These are phyloP conservation scores for Ambrosia hybrid DNA, from an alignment of 140 eudicot species.

Conservation along the genomic window DNA sequence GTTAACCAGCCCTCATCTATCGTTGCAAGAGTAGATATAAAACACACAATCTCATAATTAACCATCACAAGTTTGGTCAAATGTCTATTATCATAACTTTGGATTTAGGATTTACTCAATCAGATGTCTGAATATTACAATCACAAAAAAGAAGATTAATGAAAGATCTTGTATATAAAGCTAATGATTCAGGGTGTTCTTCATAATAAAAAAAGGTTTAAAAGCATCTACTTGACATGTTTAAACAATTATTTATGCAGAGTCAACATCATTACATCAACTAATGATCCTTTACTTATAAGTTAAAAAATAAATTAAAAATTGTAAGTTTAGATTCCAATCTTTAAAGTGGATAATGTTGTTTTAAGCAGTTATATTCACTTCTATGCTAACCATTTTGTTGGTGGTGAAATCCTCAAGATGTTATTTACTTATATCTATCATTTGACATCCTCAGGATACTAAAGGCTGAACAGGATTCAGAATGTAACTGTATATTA, in stretches of 20 bases:
- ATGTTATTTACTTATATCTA: too few species aligned
- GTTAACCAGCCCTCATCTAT: too few species aligned
- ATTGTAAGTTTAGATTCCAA: constrained; percentile 26
- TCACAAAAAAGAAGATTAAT: constrained; percentile 2
- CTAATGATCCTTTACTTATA: constrained; percentile 36
- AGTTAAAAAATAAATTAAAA: constrained; percentile 27
- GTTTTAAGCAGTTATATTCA: constrained; percentile 34
- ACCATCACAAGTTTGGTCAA: neutral
- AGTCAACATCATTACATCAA: constrained; percentile 45
- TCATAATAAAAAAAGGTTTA: constrained; percentile 36
- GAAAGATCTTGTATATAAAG: constrained; percentile 34
- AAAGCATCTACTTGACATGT: constrained; percentile 34
- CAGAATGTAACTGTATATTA: too few species aligned
- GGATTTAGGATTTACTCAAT: constrained; percentile 3
- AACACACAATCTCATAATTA: neutral
- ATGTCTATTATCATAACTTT: neutral
- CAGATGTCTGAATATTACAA: neutral
- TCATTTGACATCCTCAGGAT: too few species aligned
- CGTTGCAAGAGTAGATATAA: too few species aligned
- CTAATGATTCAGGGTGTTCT: constrained; percentile 34
- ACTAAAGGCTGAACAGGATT: too few species aligned
- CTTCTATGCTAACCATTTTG: constrained; percentile 3
- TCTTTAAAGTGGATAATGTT: constrained; percentile 37
- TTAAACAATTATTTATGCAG: constrained; percentile 27
- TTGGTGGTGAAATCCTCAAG: too few species aligned